Conservation (phyloP, 1,139 yeast genomes). For the Diutina neorugosa region DNA sequence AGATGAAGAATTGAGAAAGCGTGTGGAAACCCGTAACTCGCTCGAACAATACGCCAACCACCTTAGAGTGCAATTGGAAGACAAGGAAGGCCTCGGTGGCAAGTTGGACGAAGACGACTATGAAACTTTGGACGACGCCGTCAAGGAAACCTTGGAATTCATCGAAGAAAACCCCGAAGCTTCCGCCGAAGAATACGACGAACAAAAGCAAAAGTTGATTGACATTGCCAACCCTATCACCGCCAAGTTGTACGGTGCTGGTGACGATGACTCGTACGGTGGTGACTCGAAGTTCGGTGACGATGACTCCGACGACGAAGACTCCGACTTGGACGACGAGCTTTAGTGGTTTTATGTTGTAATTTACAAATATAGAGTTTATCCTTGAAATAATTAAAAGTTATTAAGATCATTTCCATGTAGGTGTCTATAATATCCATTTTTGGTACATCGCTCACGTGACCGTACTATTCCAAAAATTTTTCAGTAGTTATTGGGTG, state of each 20-base stretch:
- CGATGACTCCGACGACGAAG: conserved; percentile 53
- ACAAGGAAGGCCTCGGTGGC: conserved; percentile 6
- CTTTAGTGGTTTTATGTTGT: conserved; percentile 22
- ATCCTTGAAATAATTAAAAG: not conserved
- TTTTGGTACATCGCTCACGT: not conserved
- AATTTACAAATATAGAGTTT: not conserved
- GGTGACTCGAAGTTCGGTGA: not conserved
- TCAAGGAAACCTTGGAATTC: conserved; percentile 70
- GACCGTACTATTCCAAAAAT: not conserved
- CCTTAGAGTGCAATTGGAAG: conserved; percentile 23
- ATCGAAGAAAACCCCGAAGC: conserved; percentile 78
- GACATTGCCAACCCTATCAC: conserved; percentile 88
- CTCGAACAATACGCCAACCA: conserved; percentile 55
- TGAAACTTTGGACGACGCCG: conserved; percentile 80
- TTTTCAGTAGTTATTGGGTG: not conserved
- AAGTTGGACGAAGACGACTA: conserved; percentile 86
- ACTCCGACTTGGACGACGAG: conserved; percentile 40
- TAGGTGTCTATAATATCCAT: not conserved
- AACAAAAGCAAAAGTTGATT: conserved; percentile 79
- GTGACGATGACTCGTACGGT: not conserved
- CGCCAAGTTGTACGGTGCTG: conserved; percentile 33
- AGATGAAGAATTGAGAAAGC: conserved; percentile 47
- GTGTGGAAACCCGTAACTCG: conserved; percentile 42
- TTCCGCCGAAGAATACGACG: conserved; percentile 85
- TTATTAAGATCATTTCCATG: not conserved